These are phyloP conservation scores for Acacia concinna DNA, from an alignment of 331 rosid species.

Conservation along the genomic window DNA sequence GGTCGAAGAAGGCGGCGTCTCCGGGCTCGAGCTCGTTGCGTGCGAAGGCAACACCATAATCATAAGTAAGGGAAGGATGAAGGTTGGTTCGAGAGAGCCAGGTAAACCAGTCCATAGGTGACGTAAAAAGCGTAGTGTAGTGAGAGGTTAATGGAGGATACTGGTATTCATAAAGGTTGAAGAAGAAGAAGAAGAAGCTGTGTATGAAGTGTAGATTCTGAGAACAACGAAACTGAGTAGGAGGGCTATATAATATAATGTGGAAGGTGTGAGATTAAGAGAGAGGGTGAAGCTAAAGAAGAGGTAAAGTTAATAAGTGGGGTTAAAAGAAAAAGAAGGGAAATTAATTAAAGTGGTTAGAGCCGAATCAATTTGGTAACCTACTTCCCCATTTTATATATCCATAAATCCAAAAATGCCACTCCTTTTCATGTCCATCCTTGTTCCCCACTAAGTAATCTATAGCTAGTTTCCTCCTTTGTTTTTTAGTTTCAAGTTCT, in stretches of 20 bases:
- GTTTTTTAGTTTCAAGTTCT: slow-evolving; percentile 10
- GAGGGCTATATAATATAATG: not conserved
- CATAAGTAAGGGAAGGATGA: slow-evolving; percentile 58
- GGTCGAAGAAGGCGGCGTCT: slow-evolving; percentile 66
- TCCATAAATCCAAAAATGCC: slow-evolving; percentile 6
- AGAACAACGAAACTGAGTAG: not conserved
- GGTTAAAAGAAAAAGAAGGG: not conserved
- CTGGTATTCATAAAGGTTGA: not conserved
- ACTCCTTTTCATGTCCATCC: slow-evolving; percentile 11
- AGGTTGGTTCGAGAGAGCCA: slow-evolving; percentile 79
- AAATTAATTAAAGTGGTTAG: slow-evolving; percentile 41
- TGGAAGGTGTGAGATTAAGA: not conserved
- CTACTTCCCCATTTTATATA: slow-evolving; percentile 34
- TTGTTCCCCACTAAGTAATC: slow-evolving; percentile 12
- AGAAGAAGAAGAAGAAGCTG: not conserved
- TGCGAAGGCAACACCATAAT: slow-evolving; percentile 64
- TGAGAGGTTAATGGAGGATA: not conserved
- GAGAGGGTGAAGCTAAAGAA: not conserved
- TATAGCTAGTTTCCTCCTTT: slow-evolving; percentile 17
- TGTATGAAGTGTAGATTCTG: not conserved
- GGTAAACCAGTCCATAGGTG: slow-evolving; percentile 86
- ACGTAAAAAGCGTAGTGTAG: not conserved
- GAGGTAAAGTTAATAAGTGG: not conserved
- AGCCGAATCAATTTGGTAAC: slow-evolving; percentile 51
- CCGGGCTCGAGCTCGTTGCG: slow-evolving; percentile 62